Percentiles rank a stretch among this genome's conserved stretches.
Evolutionary conservation across 2,329 filamentous ascomycete genomes (phyloP).

Genomic region (Fusarium sp.): DNA sequence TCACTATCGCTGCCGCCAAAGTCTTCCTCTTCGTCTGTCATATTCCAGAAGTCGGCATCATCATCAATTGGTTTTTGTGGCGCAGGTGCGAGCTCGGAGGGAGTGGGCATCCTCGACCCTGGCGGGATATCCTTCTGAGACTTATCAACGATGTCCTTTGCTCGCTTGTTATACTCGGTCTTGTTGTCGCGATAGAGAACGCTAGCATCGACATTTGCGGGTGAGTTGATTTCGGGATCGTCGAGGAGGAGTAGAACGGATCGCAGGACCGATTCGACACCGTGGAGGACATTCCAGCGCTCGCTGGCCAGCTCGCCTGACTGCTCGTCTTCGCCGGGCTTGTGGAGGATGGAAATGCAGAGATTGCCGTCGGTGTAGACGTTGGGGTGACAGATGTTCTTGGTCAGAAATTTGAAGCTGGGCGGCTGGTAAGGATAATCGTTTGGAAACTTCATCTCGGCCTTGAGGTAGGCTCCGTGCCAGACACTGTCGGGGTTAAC

Average conservation of each 20-base stretch:
- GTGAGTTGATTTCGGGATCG: slow-evolving; percentile 91
- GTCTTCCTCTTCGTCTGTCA: slow-evolving; percentile 79
- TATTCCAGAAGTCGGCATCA: slow-evolving; percentile 85
- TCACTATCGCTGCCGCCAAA: slow-evolving; percentile 80
- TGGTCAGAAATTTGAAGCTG: slow-evolving; percentile 81
- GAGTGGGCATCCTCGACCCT: slow-evolving; percentile 84
- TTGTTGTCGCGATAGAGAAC: slow-evolving; percentile 83
- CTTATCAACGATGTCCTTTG: slow-evolving; percentile 73
- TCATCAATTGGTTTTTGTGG: slow-evolving; percentile 70
- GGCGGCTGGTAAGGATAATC: slow-evolving; percentile 93
- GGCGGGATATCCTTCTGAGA: slow-evolving; percentile 83
- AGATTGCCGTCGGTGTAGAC: slow-evolving; percentile 90
- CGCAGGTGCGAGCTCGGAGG: slow-evolving; percentile 67
- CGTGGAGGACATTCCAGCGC: slow-evolving; percentile 93
- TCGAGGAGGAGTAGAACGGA: slow-evolving; percentile 92
- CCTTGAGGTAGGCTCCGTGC: slow-evolving; percentile 92
- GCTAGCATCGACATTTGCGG: slow-evolving; percentile 93
- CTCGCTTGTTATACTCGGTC: slow-evolving; percentile 73
- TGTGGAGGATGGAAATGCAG: slow-evolving; percentile 96
- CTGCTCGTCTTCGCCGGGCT: slow-evolving; percentile 89
- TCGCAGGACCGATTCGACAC: slow-evolving; percentile 92
- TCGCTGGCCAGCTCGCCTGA: slow-evolving; percentile 91
- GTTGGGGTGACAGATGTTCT: slow-evolving; percentile 89
- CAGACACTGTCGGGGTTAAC: slow-evolving; percentile 92
- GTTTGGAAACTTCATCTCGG: slow-evolving; percentile 84